These are phyloP conservation scores for Erythrobasidium hasegawianum DNA, from an alignment of 1,284 basidiomycete genomes.

Conservation along the genomic window DNA sequence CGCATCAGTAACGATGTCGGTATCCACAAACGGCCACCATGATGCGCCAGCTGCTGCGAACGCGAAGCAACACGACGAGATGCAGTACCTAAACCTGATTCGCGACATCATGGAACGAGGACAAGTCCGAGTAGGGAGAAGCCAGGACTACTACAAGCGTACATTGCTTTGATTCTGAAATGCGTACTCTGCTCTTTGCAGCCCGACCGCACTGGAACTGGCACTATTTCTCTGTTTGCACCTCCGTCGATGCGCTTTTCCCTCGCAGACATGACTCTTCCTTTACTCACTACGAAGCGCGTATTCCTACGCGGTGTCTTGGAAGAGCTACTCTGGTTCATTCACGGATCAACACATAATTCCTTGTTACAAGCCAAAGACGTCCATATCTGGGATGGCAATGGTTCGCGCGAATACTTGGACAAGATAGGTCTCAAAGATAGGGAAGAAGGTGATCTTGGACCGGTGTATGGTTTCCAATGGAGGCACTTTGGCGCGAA, in stretches of 20 bases:
- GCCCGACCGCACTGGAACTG: constrained; percentile 86
- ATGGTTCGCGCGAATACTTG: constrained; percentile 82
- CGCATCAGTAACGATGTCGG: neutral
- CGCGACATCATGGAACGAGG: constrained; percentile 68
- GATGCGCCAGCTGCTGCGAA: constrained; percentile 1
- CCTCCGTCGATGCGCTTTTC: constrained; percentile 83
- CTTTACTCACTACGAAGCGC: constrained; percentile 90
- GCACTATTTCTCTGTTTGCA: constrained; percentile 83
- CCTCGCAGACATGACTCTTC: constrained; percentile 66
- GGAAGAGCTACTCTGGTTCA: constrained; percentile 95
- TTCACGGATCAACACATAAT: constrained; percentile 79
- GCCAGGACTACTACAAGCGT: too few relatives aligned
- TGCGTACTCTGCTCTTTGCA: too few relatives aligned
- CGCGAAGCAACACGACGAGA: constrained; percentile 61
- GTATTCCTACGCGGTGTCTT: constrained; percentile 88
- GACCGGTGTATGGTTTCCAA: constrained; percentile 97
- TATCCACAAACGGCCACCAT: constrained; percentile 13
- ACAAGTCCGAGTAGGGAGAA: constrained; percentile 58
- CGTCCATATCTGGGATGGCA: constrained; percentile 97
- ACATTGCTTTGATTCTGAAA: too few relatives aligned
- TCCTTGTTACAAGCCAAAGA: constrained; percentile 72
- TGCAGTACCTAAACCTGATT: constrained; percentile 81
- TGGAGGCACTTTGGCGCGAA: constrained; percentile 96
- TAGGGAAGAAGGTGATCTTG: constrained; percentile 85
- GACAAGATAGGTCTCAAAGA: constrained; percentile 76